Conservation (phyloP, 225 moss, liverwort and hornwort species). For the Takakia lepidozioides region DNA sequence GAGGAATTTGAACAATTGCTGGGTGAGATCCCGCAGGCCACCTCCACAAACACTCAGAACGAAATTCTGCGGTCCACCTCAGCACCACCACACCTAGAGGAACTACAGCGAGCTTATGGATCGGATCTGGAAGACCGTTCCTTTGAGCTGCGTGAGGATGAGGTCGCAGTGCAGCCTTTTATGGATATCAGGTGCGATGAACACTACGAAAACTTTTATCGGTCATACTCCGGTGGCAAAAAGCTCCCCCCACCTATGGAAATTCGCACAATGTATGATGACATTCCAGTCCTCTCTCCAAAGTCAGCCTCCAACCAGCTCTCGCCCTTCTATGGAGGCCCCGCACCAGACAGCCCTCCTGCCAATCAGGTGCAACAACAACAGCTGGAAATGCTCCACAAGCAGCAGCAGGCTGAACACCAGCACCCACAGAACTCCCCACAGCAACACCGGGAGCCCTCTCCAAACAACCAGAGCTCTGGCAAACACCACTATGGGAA, state of each 20-base stretch:
- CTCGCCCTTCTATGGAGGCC: conserved; percentile 63
- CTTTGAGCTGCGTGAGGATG: conserved; percentile 43
- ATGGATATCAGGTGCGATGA: conserved; percentile 94
- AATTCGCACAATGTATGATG: conserved; percentile 76
- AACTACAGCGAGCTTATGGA: conserved; percentile 89
- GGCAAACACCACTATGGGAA: conserved; percentile 30
- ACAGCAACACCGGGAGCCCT: conserved; percentile 39
- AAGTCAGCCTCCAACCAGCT: conserved; percentile 66
- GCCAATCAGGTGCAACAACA: conserved; percentile 56
- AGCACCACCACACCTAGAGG: conserved; percentile 95
- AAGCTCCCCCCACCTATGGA: conserved; percentile 97
- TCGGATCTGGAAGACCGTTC: conserved; percentile 57
- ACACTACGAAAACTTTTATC: conserved; percentile 92
- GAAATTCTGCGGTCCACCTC: conserved; percentile 93
- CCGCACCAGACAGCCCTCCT: conserved; percentile 79
- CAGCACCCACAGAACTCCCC: conserved; percentile 31
- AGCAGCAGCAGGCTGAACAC: conserved; percentile 46
- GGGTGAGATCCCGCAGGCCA: conserved; percentile 95
- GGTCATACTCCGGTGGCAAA: conserved; percentile 78
- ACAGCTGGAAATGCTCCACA: conserved; percentile 54
- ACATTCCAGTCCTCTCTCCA: conserved; percentile 61
- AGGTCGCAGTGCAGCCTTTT: conserved; percentile 84
- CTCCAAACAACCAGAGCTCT: conserved; percentile 36
- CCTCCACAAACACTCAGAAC: conserved; percentile 61
- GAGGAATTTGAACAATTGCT: conserved; percentile 99